Evolutionary conservation across 139 green algal genomes (phyloP).

Genomic region (Picochlorum sp.): DNA sequence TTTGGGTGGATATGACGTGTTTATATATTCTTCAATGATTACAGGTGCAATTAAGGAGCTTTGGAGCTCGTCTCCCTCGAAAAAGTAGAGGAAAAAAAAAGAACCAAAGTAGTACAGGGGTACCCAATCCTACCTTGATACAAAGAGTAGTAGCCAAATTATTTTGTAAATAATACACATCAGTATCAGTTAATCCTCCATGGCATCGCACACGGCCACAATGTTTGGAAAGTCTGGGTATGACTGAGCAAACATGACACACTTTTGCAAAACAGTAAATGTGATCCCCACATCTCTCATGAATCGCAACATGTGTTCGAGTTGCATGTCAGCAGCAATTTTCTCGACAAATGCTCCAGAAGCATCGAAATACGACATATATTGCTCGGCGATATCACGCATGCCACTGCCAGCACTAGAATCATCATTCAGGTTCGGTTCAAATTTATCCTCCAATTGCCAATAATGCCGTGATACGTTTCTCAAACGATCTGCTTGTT

Average conservation of each 20-base stretch:
- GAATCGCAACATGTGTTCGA: slow-evolving; percentile 15
- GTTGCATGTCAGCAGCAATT: slow-evolving; percentile 4
- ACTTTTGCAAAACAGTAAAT: slow-evolving; percentile 7
- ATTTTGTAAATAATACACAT: too few relatives aligned
- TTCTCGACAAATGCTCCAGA: neutral
- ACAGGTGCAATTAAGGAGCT: slow-evolving; percentile 12
- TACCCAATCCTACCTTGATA: too few relatives aligned
- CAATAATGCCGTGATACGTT: too few relatives aligned
- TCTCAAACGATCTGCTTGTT: too few relatives aligned
- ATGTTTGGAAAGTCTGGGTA: slow-evolving; percentile 16
- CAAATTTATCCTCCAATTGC: neutral
- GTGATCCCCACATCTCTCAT: slow-evolving; percentile 11
- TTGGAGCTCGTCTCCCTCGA: slow-evolving; percentile 2
- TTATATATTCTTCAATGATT: neutral
- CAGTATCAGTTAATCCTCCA: too few relatives aligned
- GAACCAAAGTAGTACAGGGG: too few relatives aligned
- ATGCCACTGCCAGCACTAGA: neutral
- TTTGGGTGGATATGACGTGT: too few relatives aligned
- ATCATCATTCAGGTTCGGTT: neutral
- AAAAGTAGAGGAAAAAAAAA: slow-evolving; percentile 1
- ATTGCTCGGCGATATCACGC: neutral
- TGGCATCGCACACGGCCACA: neutral
- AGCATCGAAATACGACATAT: neutral
- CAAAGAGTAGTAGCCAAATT: too few relatives aligned
- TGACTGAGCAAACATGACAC: neutral